Evolutionary conservation across 805 yeast species (phyloP).

Genomic region (Cyberlindnera misumaiensis): DNA sequence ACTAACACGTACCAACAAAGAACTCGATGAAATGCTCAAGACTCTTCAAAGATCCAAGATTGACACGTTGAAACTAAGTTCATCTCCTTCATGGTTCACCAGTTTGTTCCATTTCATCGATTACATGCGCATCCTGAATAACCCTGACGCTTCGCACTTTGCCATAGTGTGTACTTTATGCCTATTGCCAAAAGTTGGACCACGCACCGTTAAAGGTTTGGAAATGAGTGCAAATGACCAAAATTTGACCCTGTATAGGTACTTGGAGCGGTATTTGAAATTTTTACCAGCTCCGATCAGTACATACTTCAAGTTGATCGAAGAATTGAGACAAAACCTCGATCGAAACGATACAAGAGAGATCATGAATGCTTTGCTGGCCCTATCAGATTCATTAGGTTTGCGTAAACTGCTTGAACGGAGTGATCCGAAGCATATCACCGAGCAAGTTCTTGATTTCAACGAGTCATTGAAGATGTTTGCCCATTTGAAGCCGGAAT

Average conservation of each 20-base stretch:
- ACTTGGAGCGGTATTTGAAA: conserved; percentile 10
- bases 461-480: conserved; percentile 29
- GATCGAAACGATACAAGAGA: conserved; percentile 12
- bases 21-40: conserved; percentile 33
- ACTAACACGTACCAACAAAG: conserved; percentile 45
- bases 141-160: conserved; percentile 24
- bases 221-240: conserved; percentile 7
- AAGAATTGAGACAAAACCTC: conserved; percentile 8
- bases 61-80: conserved; percentile 35
- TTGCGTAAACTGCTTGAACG: conserved; percentile 7
- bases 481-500: conserved; percentile 20
- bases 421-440: conserved; percentile 21
- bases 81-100: conserved; percentile 47
- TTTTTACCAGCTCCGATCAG: conserved; percentile 16
- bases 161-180: conserved; percentile 23
- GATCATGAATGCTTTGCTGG: conserved; percentile 10
- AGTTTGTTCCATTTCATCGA: conserved; percentile 38
- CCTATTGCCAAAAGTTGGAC: conserved; percentile 19
- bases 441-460: conserved; percentile 29
- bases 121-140: conserved; percentile 35
- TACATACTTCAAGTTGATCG: conserved; percentile 22
- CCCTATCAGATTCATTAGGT: conserved; percentile 12
- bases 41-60: conserved; percentile 36
- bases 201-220: conserved; percentile 18
- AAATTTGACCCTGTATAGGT: conserved; percentile 6